Evolutionary conservation across 2,329 filamentous ascomycete species (phyloP), one percentile per base, ranked within the genome.

Genomic region (Aphanocladium album): DNA sequence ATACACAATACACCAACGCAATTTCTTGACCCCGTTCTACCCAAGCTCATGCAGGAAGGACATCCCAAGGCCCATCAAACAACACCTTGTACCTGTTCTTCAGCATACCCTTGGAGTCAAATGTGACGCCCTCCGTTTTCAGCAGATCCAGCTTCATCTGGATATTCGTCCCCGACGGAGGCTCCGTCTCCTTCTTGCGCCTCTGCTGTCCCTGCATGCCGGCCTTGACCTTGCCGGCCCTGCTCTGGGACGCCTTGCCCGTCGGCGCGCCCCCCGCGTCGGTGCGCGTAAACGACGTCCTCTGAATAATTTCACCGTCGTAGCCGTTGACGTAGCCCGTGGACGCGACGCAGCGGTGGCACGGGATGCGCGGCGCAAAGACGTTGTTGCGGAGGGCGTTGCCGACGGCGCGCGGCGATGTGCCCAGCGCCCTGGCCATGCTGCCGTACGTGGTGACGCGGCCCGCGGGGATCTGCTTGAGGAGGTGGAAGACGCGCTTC

Each of bases 331-430:
- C 60, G 60, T 53, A 61, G 39, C 60, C 60, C 19, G 60, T 53
- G 54, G 23, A 23, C 23, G 60, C 60, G 39, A 61, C 60, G 47
- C 60, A 61, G 54, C 60, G 60, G 54, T 61, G 54, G 53, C 60
- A 61, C 37, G 60, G 60, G 27, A 61, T 33, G 53, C 55, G 60
- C 47, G 60, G 60, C 25, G 60, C 60, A 19, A 53, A 57, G 37
- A 53, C 33, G 37, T 61, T 61, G 52, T 61, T 61, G 53, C 60
- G 60, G 6, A 61, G 60, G 54, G 60, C 60, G 47, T 61, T 61
- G 60, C 60, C 60, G 53, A 61, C 60, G 60, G 60, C 60, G 60
- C 60, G 60, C 12, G 60, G 60, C 37, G 60, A 61, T 46, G 54
- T 61, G 54, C 30, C 25, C 33, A 61, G 60, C 7, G 60, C 54